Conservation (phyloP, 768 basidiomycete species). For the Paxillus rubicundulus region DNA sequence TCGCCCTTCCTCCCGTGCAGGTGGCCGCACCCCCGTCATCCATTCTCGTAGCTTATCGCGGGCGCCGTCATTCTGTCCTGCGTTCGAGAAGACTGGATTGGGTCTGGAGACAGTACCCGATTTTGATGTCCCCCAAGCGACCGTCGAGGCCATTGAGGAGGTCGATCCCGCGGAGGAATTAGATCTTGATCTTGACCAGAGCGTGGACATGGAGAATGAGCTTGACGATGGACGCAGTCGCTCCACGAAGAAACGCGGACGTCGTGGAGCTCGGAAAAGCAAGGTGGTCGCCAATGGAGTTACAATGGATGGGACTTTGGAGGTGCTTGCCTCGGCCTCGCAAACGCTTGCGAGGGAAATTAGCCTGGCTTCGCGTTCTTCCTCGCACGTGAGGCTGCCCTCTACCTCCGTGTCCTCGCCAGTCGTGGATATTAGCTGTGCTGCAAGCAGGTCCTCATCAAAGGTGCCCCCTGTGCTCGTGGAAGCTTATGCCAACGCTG, state of each 20-base stretch:
- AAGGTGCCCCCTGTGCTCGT: constrained; percentile 42
- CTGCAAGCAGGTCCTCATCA: constrained; percentile 23
- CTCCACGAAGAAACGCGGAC: constrained; percentile 76
- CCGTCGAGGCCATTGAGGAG: constrained; percentile 36
- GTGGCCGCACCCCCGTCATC: constrained; percentile 52
- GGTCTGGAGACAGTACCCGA: constrained; percentile 50
- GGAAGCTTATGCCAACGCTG: constrained; percentile 11
- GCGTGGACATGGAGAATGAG: constrained; percentile 26
- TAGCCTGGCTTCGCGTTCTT: constrained; percentile 58
- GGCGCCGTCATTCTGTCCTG: constrained; percentile 59
- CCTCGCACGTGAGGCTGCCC: constrained; percentile 34
- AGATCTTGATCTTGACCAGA: constrained; percentile 18
- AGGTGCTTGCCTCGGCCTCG: constrained; percentile 73
- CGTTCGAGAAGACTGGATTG: constrained; percentile 41
- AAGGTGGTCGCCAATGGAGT: constrained; percentile 35
- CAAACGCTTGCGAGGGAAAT: constrained; percentile 84
- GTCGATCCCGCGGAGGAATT: constrained; percentile 36
- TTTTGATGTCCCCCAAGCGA: constrained; percentile 36
- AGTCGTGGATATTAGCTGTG: constrained; percentile 24
- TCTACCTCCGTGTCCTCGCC: constrained; percentile 13
- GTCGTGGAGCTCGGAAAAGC: constrained; percentile 82
- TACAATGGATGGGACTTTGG: constrained; percentile 52
- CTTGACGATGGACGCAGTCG: constrained; percentile 40
- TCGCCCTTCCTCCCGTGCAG: constrained; percentile 67
- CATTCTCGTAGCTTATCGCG: constrained; percentile 59